phyloP scores from a whole-genome alignment of 2,329 filamentous ascomycete genomes.

The Berkeleyomyces rouxiae region DNA sequence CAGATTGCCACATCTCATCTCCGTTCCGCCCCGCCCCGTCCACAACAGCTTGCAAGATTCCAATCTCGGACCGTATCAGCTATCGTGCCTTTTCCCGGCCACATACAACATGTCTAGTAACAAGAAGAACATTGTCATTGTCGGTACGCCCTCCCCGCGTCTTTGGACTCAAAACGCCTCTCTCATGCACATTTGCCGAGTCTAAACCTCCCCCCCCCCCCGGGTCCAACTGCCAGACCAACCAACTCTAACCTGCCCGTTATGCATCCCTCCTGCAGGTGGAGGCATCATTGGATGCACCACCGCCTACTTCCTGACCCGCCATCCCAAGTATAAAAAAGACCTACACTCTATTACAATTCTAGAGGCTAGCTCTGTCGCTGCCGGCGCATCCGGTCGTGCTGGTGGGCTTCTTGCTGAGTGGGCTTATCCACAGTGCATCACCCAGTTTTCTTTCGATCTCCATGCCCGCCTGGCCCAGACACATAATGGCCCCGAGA shows the following conservation, averaged over 20 bases:
- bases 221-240: constrained; percentile 1
- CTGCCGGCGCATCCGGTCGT: constrained; percentile 86
- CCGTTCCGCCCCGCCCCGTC: not conserved
- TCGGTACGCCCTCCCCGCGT: constrained; percentile 23
- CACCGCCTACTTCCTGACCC: constrained; percentile 78
- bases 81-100: too few species aligned
- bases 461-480: constrained; percentile 72
- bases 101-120: not conserved
- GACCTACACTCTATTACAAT: constrained; percentile 63
- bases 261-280: constrained; percentile 30
- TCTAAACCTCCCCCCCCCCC: too few species aligned
- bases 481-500: constrained; percentile 58
- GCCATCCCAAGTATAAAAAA: constrained; percentile 66
- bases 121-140: constrained; percentile 32
- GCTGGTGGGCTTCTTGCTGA: constrained; percentile 78
- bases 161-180: not conserved
- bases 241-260: constrained; percentile 1
- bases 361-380: constrained; percentile 71
- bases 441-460: constrained; percentile 73
- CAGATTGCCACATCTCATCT: not conserved
- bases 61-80: too few species aligned
- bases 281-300: constrained; percentile 88
- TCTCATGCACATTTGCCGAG: not conserved
- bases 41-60: not conserved
- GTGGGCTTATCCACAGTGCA: constrained; percentile 75